These are phyloP conservation scores for Penicillium steckii DNA, from an alignment of 495 filamentous ascomycete species.

Conservation along the genomic window DNA sequence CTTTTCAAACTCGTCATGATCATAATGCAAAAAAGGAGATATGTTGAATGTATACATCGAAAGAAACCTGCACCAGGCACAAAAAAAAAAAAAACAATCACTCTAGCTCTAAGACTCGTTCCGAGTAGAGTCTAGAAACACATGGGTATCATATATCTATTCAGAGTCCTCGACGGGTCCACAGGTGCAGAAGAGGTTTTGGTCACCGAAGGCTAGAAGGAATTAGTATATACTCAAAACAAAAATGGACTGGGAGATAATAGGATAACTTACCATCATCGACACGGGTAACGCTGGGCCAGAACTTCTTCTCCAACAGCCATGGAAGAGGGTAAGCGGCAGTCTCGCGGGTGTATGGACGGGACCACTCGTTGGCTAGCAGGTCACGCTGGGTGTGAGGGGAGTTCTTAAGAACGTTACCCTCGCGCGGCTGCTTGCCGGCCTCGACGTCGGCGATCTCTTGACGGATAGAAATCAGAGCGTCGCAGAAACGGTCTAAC, in stretches of 20 bases:
- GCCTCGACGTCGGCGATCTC: constrained; percentile 87
- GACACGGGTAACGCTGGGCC: constrained; percentile 85
- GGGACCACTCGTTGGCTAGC: constrained; percentile 65
- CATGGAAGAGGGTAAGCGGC: constrained; percentile 88
- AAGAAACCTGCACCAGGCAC: no score
- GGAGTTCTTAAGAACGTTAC: constrained; percentile 91
- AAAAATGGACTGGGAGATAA: neutral
- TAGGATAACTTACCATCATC: constrained; percentile 72
- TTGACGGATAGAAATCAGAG: constrained; percentile 80
- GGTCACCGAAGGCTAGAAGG: constrained; percentile 74
- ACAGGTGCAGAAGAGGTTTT: constrained; percentile 95
- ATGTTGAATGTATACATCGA: constrained; percentile 36
- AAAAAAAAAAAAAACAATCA: constrained; percentile 12
- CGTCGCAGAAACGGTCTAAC: constrained; percentile 92
- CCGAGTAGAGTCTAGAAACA: neutral
- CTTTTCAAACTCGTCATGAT: constrained; percentile 14
- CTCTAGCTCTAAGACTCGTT: neutral
- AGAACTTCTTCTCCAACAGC: constrained; percentile 96
- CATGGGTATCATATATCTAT: constrained; percentile 46
- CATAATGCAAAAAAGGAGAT: constrained; percentile 13
- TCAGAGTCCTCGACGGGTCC: constrained; percentile 65
- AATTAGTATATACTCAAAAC: constrained; percentile 15
- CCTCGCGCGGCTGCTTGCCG: constrained; percentile 70
- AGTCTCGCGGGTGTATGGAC: constrained; percentile 75
- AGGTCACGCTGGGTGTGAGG: constrained; percentile 88